phyloP scores from a whole-genome alignment of 805 yeast genomes.

The Yamadazyma sp. region DNA sequence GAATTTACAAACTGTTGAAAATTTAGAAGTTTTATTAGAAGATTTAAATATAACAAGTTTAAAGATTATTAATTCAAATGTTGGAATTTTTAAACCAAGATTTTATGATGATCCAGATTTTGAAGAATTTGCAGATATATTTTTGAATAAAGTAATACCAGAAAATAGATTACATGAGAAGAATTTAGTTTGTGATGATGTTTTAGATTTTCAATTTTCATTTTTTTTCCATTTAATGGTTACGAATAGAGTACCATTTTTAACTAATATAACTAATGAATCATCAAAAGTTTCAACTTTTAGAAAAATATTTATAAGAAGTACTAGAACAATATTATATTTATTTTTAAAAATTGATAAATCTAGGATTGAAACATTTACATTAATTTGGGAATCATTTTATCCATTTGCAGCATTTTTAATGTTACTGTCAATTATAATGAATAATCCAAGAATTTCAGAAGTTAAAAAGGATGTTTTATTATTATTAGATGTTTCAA shows the following conservation, averaged over 20 bases:
- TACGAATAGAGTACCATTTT: constrained; percentile 31
- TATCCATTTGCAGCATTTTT: constrained; percentile 28
- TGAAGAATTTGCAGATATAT: background rate
- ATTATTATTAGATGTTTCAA: constrained; percentile 17
- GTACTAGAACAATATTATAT: constrained; percentile 29
- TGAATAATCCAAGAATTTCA: constrained; percentile 19
- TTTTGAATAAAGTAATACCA: background rate
- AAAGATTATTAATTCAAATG: constrained; percentile 14
- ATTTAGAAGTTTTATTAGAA: constrained; percentile 21
- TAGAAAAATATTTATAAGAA: constrained; percentile 25
- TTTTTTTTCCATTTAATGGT: constrained; percentile 26
- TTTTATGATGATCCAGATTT: constrained; percentile 35
- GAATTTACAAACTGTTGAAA: constrained; percentile 15
- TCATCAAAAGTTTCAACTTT: constrained; percentile 16
- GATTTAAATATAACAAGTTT: constrained; percentile 24
- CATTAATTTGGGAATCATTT: constrained; percentile 18
- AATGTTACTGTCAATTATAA: constrained; percentile 23
- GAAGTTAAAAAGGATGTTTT: constrained; percentile 21
- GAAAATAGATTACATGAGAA: background rate
- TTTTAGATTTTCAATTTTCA: constrained; percentile 18
- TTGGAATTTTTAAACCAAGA: constrained; percentile 21
- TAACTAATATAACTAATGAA: constrained; percentile 13
- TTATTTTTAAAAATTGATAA: constrained; percentile 16
- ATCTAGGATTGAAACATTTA: constrained; percentile 11
- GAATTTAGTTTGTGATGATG: too few species aligned